phyloP scores from a whole-genome alignment of 2,329 filamentous ascomycete species.

The Calonectria hawksworthii region DNA sequence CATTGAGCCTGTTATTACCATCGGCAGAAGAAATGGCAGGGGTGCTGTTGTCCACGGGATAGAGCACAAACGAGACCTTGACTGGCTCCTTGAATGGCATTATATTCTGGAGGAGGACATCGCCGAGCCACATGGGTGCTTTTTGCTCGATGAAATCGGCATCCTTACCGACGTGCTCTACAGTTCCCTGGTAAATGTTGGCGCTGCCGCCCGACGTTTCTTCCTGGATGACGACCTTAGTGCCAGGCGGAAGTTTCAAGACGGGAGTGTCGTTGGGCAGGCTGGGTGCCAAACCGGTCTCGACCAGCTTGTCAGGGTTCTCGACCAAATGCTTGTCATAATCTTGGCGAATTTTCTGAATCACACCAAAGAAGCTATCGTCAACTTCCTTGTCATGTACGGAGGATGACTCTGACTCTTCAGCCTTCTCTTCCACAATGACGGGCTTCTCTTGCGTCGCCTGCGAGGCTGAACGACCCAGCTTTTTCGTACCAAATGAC shows the following conservation, averaged over 20 bases:
- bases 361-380: slow-evolving; percentile 79
- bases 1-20: slow-evolving; percentile 91
- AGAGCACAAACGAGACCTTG: slow-evolving; percentile 94
- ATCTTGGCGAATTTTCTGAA: slow-evolving; percentile 80
- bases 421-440: slow-evolving; percentile 82
- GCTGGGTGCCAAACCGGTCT: slow-evolving; percentile 77
- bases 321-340: slow-evolving; percentile 79
- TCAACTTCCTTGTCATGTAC: slow-evolving; percentile 81
- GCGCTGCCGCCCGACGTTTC: slow-evolving; percentile 78
- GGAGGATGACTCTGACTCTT: slow-evolving; percentile 74
- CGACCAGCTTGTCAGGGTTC: slow-evolving; percentile 66
- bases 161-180: slow-evolving; percentile 81
- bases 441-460: slow-evolving; percentile 78
- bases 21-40: slow-evolving; percentile 82
- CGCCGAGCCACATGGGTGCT: slow-evolving; percentile 92
- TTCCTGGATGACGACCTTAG: slow-evolving; percentile 78
- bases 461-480: slow-evolving; percentile 75
- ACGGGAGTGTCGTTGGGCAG: slow-evolving; percentile 82
- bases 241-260: slow-evolving; percentile 77
- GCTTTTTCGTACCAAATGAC: slow-evolving; percentile 88
- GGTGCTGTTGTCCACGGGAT: slow-evolving; percentile 78
- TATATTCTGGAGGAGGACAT: slow-evolving; percentile 86
- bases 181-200: slow-evolving; percentile 92
- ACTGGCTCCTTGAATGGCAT: slow-evolving; percentile 90
- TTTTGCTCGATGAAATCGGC: slow-evolving; percentile 87